Conservation (phyloP, 805 yeast species). For the Suhomyces sp. region DNA sequence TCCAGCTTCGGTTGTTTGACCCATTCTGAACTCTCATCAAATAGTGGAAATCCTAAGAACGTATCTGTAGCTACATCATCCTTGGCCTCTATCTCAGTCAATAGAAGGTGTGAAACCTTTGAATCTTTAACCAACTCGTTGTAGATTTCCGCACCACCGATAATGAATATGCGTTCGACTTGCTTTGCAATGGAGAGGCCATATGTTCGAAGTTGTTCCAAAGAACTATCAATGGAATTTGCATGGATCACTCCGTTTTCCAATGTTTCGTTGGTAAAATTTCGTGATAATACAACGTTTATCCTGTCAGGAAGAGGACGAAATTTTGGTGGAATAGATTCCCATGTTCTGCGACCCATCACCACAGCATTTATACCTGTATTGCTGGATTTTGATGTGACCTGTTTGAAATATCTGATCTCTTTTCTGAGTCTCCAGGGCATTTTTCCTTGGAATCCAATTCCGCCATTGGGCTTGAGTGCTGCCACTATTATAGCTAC, state of each 20-base stretch:
- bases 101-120: conserved; percentile 52
- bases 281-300: conserved; percentile 73
- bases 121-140: conserved; percentile 47
- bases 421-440: conserved; percentile 90
- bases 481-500: conserved; percentile 78
- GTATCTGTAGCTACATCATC: conserved; percentile 64
- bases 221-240: conserved; percentile 27
- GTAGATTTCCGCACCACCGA: conserved; percentile 93
- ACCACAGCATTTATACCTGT: conserved; percentile 66
- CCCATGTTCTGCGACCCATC: conserved; percentile 98
- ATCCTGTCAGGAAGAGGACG: conserved; percentile 76
- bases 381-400: conserved; percentile 52
- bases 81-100: conserved; percentile 60
- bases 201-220: conserved; percentile 18
- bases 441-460: conserved; percentile 74
- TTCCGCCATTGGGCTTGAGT: conserved; percentile 73
- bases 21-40: conserved; percentile 30
- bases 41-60: conserved; percentile 46
- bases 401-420: conserved; percentile 78
- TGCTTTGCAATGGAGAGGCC: conserved; percentile 45
- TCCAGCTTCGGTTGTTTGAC: conserved; percentile 28
- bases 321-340: conserved; percentile 80
- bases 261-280: conserved; percentile 18
- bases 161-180: conserved; percentile 65
- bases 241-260: conserved; percentile 29